These are phyloP conservation scores for Leptographium lundbergii DNA, from an alignment of 2,329 filamentous ascomycete species.

Conservation along the genomic window DNA sequence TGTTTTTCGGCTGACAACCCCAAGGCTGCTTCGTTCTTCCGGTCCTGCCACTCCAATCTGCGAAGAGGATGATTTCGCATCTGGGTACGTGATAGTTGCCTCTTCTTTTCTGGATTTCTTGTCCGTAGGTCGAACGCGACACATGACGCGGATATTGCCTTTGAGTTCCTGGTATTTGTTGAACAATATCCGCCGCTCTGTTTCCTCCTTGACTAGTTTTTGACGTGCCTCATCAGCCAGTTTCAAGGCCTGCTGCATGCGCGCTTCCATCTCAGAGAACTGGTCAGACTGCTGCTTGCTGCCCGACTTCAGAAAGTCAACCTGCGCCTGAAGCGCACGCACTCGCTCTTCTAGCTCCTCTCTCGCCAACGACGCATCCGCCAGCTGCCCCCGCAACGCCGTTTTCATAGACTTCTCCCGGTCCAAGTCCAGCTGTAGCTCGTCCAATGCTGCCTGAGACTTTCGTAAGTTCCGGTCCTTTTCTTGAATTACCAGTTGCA, in stretches of 20 bases:
- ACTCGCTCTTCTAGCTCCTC: conserved; percentile 61
- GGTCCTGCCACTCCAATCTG: conserved; percentile 77
- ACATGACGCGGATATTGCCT: conserved; percentile 97
- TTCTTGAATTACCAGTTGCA: conserved; percentile 32
- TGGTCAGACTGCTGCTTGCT: conserved; percentile 79
- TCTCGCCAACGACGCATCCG: conserved; percentile 47
- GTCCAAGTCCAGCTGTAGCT: conserved; percentile 36
- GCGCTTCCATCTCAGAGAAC: conserved; percentile 68
- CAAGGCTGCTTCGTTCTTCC: conserved; percentile 72
- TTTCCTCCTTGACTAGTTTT: conserved; percentile 85
- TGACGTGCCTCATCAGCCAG: conserved; percentile 58
- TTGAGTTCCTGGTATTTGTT: conserved; percentile 97
- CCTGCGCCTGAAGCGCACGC: conserved; percentile 64
- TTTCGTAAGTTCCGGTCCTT: conserved; percentile 44
- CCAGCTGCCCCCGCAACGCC: conserved; percentile 36
- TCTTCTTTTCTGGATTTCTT: conserved; percentile 45
- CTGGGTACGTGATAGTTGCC: conserved; percentile 66
- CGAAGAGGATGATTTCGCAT: conserved; percentile 73
- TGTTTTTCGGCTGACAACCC: conserved; percentile 60
- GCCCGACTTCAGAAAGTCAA: conserved; percentile 81
- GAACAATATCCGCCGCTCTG: conserved; percentile 78
- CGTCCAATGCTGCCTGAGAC: conserved; percentile 31
- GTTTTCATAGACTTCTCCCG: conserved; percentile 53
- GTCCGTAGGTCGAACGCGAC: conserved; percentile 71
- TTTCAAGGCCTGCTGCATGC: conserved; percentile 64